Evolutionary conservation across 2,329 filamentous ascomycete genomes (phyloP).

Genomic region (Chrysoporthe puriensis): DNA sequence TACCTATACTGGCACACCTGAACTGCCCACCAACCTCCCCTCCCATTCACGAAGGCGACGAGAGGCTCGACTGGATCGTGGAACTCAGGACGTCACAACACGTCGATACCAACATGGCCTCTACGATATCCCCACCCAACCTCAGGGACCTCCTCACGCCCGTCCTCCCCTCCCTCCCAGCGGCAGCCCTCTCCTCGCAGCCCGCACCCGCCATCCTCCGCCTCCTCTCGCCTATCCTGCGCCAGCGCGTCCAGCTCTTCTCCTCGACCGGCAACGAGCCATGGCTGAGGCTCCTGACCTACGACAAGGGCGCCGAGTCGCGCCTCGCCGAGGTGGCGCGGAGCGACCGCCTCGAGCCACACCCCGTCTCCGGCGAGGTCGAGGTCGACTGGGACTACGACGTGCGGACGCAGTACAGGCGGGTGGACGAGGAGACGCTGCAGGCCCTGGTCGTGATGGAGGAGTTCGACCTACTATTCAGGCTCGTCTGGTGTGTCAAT

Average conservation of each 20-base stretch:
- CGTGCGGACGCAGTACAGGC: constrained; percentile 63
- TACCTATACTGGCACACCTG: constrained; percentile 16
- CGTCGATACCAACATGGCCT: constrained; percentile 32
- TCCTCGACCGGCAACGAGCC: constrained; percentile 62
- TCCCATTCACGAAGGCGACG: background rate
- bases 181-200: constrained; percentile 60
- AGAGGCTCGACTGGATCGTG: background rate
- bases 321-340: constrained; percentile 65
- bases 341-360: constrained; percentile 71
- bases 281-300: constrained; percentile 76
- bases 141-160: constrained; percentile 55
- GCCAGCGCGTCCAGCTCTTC: constrained; percentile 69
- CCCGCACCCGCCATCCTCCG: constrained; percentile 62
- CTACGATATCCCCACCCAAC: constrained; percentile 48
- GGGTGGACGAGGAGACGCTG: constrained; percentile 76
- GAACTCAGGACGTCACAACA: too few relatives aligned
- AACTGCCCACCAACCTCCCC: constrained; percentile 1
- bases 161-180: constrained; percentile 62
- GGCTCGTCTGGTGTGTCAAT: constrained; percentile 70
- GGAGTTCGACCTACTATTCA: constrained; percentile 63
- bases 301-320: constrained; percentile 60
- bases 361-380: constrained; percentile 79
- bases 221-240: constrained; percentile 66
- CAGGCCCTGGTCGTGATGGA: constrained; percentile 67
- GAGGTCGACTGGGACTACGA: constrained; percentile 73